Percentiles rank a stretch among this genome's conserved stretches.
Conservation (phyloP, 331 rosid genomes). For the Spiraea crenata region DNA sequence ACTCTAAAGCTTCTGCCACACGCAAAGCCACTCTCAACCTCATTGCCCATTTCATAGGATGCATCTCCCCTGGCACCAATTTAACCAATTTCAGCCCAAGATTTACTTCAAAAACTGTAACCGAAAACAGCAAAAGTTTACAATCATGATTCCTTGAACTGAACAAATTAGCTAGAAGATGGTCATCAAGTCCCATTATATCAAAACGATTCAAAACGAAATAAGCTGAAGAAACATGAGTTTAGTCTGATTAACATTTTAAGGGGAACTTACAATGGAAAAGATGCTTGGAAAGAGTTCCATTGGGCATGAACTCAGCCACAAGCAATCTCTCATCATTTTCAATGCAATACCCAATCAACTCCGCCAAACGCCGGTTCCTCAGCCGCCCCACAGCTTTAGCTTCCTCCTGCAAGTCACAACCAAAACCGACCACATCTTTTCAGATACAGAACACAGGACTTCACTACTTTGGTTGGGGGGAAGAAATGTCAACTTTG, state of each 20-base stretch:
- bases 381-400: constrained; percentile 61
- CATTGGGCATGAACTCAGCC: constrained; percentile 83
- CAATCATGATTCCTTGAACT: too few species aligned
- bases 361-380: constrained; percentile 51
- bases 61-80: constrained; percentile 60
- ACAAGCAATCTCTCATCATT: constrained; percentile 70
- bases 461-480: too few species aligned
- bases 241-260: neutral
- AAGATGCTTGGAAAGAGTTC: constrained; percentile 88
- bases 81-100: neutral
- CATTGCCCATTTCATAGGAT: constrained; percentile 97
- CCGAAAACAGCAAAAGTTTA: too few species aligned
- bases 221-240: neutral
- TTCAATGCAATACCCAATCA: constrained; percentile 74
- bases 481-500: neutral
- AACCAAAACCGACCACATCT: constrained; percentile 11
- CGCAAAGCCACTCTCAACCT: constrained; percentile 91
- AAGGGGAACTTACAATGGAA: constrained; percentile 63
- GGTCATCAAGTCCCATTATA: too few species aligned
- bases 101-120: too few species aligned
- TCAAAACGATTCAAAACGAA: neutral
- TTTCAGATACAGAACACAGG: constrained; percentile 1
- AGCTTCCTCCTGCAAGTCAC: constrained; percentile 66
- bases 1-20: constrained; percentile 88
- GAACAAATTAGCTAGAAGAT: too few species aligned